phyloP scores from a whole-genome alignment of 352 stramenopile genomes.

The Phytophthora sp. region DNA sequence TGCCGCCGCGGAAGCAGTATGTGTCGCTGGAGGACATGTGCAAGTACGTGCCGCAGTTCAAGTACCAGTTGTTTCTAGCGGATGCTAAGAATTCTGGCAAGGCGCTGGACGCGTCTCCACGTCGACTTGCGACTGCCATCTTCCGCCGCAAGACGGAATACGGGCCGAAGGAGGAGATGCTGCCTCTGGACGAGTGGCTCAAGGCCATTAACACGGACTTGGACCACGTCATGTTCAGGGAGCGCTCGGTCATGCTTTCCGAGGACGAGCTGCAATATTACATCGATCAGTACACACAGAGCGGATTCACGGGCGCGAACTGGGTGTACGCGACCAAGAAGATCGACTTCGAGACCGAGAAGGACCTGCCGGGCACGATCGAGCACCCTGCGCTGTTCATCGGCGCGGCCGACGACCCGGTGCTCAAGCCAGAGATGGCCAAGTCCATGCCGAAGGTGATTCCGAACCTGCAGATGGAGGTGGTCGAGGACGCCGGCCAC shows the following conservation, averaged over 20 bases:
- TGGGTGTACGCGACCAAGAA: slow-evolving; percentile 49
- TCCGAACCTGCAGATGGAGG: slow-evolving; percentile 41
- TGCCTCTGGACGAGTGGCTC: slow-evolving; percentile 36
- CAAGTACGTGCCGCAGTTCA: slow-evolving; percentile 38
- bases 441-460: slow-evolving; percentile 46
- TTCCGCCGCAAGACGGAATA: slow-evolving; percentile 40
- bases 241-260: slow-evolving; percentile 41
- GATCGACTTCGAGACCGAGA: slow-evolving; percentile 55
- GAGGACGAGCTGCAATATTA: slow-evolving; percentile 55
- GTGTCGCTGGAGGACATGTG: slow-evolving; percentile 40
- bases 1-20: slow-evolving; percentile 40
- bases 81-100: slow-evolving; percentile 36
- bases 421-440: slow-evolving; percentile 54
- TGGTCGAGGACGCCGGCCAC: slow-evolving; percentile 47
- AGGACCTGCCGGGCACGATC: slow-evolving; percentile 34
- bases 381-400: slow-evolving; percentile 53
- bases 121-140: slow-evolving; percentile 36
- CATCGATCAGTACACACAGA: slow-evolving; percentile 41
- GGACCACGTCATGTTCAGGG: slow-evolving; percentile 37
- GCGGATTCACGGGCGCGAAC: slow-evolving; percentile 40
- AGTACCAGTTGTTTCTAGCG: slow-evolving; percentile 47
- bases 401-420: slow-evolving; percentile 38
- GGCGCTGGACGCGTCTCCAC: slow-evolving; percentile 34
- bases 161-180: slow-evolving; percentile 13
- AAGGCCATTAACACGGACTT: slow-evolving; percentile 25